phyloP scores from a whole-genome alignment of 208 protist genomes.

The Novymonas esmeraldas region DNA sequence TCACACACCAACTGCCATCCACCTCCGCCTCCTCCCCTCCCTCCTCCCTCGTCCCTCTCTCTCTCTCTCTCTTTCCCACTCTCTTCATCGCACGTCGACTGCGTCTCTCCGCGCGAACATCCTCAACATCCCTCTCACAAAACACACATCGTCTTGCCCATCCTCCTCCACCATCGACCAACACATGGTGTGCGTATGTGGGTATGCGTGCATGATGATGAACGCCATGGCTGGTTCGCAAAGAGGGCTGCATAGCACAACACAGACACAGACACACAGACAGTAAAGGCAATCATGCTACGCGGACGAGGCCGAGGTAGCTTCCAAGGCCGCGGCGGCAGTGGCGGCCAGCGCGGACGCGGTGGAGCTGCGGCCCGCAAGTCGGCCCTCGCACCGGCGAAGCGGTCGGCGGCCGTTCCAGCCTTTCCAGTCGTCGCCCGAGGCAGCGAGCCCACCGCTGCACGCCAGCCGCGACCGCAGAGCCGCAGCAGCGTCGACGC shows the following conservation, averaged over 20 bases:
- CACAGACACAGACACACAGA: not conserved
- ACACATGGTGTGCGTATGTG: not conserved
- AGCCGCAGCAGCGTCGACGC: not conserved
- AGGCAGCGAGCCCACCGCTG: not conserved
- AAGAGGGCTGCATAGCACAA: too few relatives aligned
- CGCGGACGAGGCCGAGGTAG: slow-evolving; percentile 35
- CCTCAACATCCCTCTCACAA: too few relatives aligned
- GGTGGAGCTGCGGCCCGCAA: slow-evolving; percentile 3
- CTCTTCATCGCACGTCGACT: too few relatives aligned
- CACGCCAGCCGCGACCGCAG: not conserved
- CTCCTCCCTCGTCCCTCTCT: too few relatives aligned
- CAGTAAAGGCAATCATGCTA: slow-evolving; percentile 15
- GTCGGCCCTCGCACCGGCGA: slow-evolving; percentile 10
- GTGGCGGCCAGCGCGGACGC: slow-evolving; percentile 8
- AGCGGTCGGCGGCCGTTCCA: slow-evolving; percentile 27
- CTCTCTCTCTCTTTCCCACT: too few relatives aligned
- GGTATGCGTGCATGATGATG: not conserved
- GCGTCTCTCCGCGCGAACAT: too few relatives aligned
- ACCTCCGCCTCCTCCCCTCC: too few relatives aligned
- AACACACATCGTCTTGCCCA: too few relatives aligned
- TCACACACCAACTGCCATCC: not conserved
- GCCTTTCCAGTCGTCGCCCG: slow-evolving; percentile 39
- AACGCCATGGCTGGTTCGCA: too few relatives aligned
- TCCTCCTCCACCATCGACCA: too few relatives aligned
- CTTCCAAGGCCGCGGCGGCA: slow-evolving; percentile 12